phyloP scores from a whole-genome alignment of 345 rosid species.

The Erysimum cheiranthoides region DNA sequence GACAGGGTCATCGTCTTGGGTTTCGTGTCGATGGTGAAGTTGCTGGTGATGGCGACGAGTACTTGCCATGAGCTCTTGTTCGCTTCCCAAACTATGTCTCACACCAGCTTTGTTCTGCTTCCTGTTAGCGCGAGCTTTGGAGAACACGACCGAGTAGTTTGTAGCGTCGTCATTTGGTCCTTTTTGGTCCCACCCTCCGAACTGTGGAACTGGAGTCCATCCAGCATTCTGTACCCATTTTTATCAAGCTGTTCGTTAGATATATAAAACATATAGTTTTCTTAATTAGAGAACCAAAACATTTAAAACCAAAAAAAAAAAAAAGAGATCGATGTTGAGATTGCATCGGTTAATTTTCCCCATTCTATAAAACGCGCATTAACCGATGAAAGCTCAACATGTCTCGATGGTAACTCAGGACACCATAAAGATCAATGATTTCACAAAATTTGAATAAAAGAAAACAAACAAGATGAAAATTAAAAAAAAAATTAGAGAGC shows the following conservation, averaged over 20 bases:
- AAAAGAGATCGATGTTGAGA: constrained; percentile 1
- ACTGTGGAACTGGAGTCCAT: constrained; percentile 70
- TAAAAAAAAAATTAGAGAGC: not conserved
- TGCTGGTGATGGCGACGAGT: constrained; percentile 40
- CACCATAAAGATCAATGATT: not conserved
- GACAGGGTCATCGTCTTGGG: constrained; percentile 56
- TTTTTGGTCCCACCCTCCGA: constrained; percentile 80
- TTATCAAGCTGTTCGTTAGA: constrained; percentile 12
- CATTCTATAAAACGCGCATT: constrained; percentile 37
- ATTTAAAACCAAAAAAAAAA: not conserved
- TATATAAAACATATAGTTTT: not conserved
- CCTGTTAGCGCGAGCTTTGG: constrained; percentile 70
- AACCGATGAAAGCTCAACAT: constrained; percentile 42
- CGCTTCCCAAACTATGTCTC: constrained; percentile 60
- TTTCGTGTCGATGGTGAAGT: constrained; percentile 36
- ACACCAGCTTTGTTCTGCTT: constrained; percentile 60
- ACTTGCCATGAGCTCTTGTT: constrained; percentile 52
- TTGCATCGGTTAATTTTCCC: constrained; percentile 45
- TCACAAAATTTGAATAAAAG: not conserved
- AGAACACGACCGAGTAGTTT: constrained; percentile 69
- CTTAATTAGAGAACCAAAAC: not conserved
- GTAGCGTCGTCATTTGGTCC: constrained; percentile 50
- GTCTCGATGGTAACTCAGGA: constrained; percentile 12
- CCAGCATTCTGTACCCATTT: constrained; percentile 49
- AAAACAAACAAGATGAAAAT: not conserved